phyloP scores from a whole-genome alignment of 306 rosid species.

The Acacia confusa region DNA sequence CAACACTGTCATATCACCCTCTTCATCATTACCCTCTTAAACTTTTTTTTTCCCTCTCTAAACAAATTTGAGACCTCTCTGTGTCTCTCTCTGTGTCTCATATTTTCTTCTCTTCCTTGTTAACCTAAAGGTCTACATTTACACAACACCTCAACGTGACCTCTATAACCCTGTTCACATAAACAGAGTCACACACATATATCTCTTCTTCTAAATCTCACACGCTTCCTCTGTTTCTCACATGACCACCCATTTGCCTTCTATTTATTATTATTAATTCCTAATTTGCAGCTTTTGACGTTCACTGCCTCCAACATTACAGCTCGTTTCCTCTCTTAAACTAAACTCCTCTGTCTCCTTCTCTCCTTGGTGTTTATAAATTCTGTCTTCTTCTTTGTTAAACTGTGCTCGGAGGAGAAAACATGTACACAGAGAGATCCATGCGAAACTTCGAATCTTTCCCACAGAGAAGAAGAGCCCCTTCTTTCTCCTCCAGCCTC shows the following conservation, averaged over 20 bases:
- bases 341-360: slow-evolving; percentile 26
- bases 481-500: slow-evolving; percentile 71
- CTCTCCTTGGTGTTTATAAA: slow-evolving; percentile 26
- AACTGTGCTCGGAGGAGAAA: not conserved
- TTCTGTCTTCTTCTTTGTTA: not conserved
- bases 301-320: slow-evolving; percentile 53
- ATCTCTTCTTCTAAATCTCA: not conserved
- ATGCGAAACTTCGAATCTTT: slow-evolving; percentile 21
- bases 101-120: slow-evolving; percentile 30
- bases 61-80: not conserved
- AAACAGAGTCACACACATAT: not conserved
- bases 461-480: slow-evolving; percentile 70
- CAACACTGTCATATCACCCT: slow-evolving; percentile 8
- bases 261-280: slow-evolving; percentile 38
- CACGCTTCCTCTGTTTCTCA: slow-evolving; percentile 37
- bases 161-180: not conserved
- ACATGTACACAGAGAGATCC: slow-evolving; percentile 33
- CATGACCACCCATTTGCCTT: slow-evolving; percentile 39
- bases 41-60: not conserved
- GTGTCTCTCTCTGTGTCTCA: not conserved
- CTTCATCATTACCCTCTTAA: not conserved
- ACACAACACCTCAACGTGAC: slow-evolving; percentile 39
- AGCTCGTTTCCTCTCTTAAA: slow-evolving; percentile 44
- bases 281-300: slow-evolving; percentile 56
- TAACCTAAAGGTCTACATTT: slow-evolving; percentile 41